Percentiles rank a stretch among this genome's conserved stretches.
phyloP scores from a whole-genome alignment of 106 monocot species.

The Hemerocallis citrina region DNA sequence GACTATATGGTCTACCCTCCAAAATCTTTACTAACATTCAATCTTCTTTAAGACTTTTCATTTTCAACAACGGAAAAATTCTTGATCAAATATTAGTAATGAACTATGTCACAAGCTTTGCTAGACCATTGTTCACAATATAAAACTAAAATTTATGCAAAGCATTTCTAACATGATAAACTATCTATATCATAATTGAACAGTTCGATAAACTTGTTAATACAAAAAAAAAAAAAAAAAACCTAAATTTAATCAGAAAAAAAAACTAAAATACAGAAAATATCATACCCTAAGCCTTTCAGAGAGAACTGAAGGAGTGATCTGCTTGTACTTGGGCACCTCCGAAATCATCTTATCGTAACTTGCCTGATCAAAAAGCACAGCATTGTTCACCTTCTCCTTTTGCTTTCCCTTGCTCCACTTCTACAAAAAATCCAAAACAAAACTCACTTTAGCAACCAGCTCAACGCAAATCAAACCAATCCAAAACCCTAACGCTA shows the following conservation, averaged over 20 bases:
- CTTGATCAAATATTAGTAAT: no score
- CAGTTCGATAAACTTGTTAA: no score
- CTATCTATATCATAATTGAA: no score
- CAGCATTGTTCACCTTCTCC: conserved; percentile 26
- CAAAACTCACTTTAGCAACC: background rate
- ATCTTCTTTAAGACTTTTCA: no score
- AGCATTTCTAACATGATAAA: no score
- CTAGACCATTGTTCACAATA: no score
- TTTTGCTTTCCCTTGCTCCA: conserved; percentile 34
- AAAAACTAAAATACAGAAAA: background rate
- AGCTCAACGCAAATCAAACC: background rate
- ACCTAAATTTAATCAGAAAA: background rate
- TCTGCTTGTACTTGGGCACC: conserved; percentile 29
- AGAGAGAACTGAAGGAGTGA: conserved; percentile 24
- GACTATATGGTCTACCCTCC: no score
- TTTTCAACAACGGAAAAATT: no score
- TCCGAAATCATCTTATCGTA: conserved; percentile 26
- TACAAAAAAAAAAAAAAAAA: background rate
- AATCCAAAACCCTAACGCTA: background rate
- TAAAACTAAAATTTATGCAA: no score
- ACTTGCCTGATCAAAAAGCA: conserved; percentile 20
- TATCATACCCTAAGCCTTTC: conserved; percentile 20
- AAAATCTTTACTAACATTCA: no score
- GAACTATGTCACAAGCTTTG: no score
- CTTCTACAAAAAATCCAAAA: conserved; percentile 8